Evolutionary conservation across 345 rosid species (phyloP), one percentile per base, ranked within the genome.

Genomic region (Rhizophora apiculata): DNA sequence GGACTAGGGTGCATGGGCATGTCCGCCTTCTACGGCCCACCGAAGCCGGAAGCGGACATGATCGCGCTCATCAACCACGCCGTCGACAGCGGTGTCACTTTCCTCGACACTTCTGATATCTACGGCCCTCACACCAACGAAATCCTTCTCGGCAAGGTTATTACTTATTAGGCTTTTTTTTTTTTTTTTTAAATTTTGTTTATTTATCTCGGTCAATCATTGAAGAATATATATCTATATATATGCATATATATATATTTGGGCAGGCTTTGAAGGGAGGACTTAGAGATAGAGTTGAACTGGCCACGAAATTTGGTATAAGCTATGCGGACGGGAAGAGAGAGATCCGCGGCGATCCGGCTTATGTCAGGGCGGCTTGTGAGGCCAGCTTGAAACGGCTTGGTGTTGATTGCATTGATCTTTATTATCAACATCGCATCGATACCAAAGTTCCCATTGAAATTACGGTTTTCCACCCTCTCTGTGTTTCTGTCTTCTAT

Each of bases 361-460:
- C 74, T 36, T 84, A 87, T 63, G 88, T 84, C 3, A 78, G 90
- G 60, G 72, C 76, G 53, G 80, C 87, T 62, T 87, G 91, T 49
- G 88, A 85, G 67, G 89, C 71, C 16, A 89, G 89, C 63, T 81
- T 89, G 82, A 85, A 72, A 63, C 79, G 91, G 62, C 88, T 89
- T 65, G 78, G 76, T 5, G 79, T 84, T 54, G 78, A 70, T 21
- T 85, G 59, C 43, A 79, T 89, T 71, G 91, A 87, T 77, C 95
- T 89, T 51, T 89, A 84, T 73, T 86, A 89, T 65, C 89, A 84
- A 65, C 91, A 89, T 63, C 77, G 87, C 5, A 64, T 85, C 22
- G 91, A 89, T 52, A 87, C 81, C 26, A 72, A 63, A 11, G 63
- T 89, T 15, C 91, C 91, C 1, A 85, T 85, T 22, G 88, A 89